Evolutionary conservation across 179 eudicot genomes (phyloP).

Genomic region (Patellifolia procumbens): DNA sequence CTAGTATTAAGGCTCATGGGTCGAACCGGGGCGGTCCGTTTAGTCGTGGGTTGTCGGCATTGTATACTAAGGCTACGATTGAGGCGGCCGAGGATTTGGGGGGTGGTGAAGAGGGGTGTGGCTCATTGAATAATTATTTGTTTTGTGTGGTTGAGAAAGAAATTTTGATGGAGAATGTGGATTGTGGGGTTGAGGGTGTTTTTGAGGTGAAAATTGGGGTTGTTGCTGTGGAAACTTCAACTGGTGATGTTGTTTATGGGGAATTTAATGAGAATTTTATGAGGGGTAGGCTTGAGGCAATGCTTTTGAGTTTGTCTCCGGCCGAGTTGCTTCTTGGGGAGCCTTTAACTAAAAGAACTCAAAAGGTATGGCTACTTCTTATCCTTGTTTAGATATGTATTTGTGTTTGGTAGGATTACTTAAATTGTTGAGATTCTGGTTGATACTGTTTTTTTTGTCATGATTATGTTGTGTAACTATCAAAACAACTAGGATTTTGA

Average conservation of each 20-base stretch:
- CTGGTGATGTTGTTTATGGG: constrained; percentile 89
- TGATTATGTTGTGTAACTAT: too few relatives aligned
- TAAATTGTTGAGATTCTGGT: background rate
- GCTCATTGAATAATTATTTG: constrained; percentile 67
- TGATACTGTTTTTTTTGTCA: background rate
- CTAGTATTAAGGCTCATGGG: constrained; percentile 90
- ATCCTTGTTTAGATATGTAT: background rate
- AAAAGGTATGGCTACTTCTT: constrained; percentile 55
- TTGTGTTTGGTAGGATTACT: background rate
- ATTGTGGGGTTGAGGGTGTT: constrained; percentile 42
- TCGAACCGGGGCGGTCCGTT: constrained; percentile 73
- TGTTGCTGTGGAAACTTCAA: constrained; percentile 83
- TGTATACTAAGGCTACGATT: constrained; percentile 91
- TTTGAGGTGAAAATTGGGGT: constrained; percentile 70
- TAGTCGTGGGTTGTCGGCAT: constrained; percentile 78
- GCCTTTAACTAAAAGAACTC: constrained; percentile 74
- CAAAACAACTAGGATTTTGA: background rate
- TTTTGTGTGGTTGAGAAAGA: constrained; percentile 79
- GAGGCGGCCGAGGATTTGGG: constrained; percentile 86
- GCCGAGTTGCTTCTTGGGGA: constrained; percentile 77
- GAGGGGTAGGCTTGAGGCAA: constrained; percentile 76
- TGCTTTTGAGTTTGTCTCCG: constrained; percentile 77
- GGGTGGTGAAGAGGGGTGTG: constrained; percentile 72
- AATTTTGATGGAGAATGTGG: constrained; percentile 32
- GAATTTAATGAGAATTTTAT: constrained; percentile 78